These are phyloP conservation scores for Pontederia paniculata DNA, from an alignment of 176 grass and related monocot genomes.

Conservation along the genomic window DNA sequence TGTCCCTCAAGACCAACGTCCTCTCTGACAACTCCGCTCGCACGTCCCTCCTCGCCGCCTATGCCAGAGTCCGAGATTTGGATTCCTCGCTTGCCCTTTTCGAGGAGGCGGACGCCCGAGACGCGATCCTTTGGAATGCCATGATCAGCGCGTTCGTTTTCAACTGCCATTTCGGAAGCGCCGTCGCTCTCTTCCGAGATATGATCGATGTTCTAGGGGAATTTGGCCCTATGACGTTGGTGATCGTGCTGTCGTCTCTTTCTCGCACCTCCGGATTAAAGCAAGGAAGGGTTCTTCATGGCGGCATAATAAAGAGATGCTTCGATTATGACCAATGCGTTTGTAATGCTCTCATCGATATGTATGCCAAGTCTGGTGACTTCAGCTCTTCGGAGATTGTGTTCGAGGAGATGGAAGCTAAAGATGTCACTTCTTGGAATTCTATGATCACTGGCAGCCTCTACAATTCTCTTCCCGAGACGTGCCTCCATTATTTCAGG, in stretches of 20 bases:
- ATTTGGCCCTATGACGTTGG: constrained; percentile 37
- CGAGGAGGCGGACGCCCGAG: constrained; percentile 27
- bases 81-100: constrained; percentile 32
- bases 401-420: constrained; percentile 41
- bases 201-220: constrained; percentile 28
- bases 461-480: constrained; percentile 25
- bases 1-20: constrained; percentile 33
- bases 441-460: constrained; percentile 46
- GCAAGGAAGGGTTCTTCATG: constrained; percentile 38
- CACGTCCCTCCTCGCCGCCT: constrained; percentile 50
- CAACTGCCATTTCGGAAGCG: constrained; percentile 12
- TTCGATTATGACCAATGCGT: constrained; percentile 20
- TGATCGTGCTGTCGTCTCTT: constrained; percentile 49
- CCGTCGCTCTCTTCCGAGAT: constrained; percentile 27
- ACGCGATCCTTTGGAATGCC: constrained; percentile 66
- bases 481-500: constrained; percentile 39
- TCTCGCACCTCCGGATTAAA: constrained; percentile 22
- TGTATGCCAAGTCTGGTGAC: constrained; percentile 58
- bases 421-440: constrained; percentile 63
- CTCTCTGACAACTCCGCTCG: constrained; percentile 44
- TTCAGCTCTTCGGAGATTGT: constrained; percentile 29
- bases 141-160: constrained; percentile 24
- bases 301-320: constrained; percentile 19
- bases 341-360: constrained; percentile 57
- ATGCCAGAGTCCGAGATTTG: constrained; percentile 27